Evolutionary conservation across 1,139 yeast genomes (phyloP).

Genomic region (Saccharomyces hybrid): DNA sequence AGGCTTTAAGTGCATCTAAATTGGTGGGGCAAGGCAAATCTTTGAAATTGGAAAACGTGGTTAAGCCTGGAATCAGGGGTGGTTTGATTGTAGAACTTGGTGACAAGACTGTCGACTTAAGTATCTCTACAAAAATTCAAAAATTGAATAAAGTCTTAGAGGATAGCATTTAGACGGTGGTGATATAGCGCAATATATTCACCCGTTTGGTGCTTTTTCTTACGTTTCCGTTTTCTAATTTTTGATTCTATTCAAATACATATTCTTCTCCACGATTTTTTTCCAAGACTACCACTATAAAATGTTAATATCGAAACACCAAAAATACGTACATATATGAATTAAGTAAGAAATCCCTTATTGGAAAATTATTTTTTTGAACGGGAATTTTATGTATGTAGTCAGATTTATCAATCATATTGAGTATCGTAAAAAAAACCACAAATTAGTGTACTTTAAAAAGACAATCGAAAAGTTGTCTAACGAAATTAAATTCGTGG

Average conservation of each 20-base stretch:
- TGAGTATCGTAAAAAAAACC: not conserved
- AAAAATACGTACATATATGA: not conserved
- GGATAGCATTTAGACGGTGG: slow-evolving; percentile 55
- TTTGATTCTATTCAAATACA: not conserved
- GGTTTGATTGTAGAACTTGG: slow-evolving; percentile 95
- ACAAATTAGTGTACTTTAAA: no score
- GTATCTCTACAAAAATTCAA: slow-evolving; percentile 75
- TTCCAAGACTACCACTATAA: not conserved
- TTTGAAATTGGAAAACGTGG: slow-evolving; percentile 71
- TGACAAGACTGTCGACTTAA: slow-evolving; percentile 93
- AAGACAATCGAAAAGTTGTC: no score
- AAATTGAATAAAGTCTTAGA: slow-evolving; percentile 83
- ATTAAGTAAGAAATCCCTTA: not conserved
- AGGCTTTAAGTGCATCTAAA: slow-evolving; percentile 68
- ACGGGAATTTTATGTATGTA: no score
- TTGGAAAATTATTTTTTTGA: no score
- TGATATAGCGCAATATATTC: not conserved
- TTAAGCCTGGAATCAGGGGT: slow-evolving; percentile 88
- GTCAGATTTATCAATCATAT: not conserved
- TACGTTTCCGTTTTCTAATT: no score
- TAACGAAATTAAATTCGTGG: no score
- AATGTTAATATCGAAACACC: not conserved
- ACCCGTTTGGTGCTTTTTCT: not conserved
- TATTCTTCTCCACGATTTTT: not conserved
- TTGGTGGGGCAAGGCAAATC: slow-evolving; percentile 84